These are phyloP conservation scores for Metschnikowia kunwiensis DNA, from an alignment of 805 yeast genomes.

Conservation along the genomic window DNA sequence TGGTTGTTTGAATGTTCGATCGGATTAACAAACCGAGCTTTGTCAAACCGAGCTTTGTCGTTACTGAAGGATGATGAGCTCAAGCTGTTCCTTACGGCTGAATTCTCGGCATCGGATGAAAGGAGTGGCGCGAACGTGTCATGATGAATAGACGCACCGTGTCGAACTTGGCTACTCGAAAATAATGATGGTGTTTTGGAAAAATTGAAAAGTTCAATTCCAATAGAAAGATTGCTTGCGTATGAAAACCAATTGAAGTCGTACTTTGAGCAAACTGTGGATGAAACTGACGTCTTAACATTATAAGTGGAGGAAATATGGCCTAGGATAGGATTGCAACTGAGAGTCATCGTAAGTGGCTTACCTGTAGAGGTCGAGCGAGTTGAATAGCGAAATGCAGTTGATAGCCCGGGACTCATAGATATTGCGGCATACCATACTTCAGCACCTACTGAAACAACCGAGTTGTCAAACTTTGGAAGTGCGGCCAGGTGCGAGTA, in stretches of 20 bases:
- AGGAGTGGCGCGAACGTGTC: constrained; percentile 14
- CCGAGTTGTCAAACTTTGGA: constrained; percentile 55
- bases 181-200: constrained; percentile 18
- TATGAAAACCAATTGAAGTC: constrained; percentile 91
- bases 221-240: constrained; percentile 79
- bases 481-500: constrained; percentile 13
- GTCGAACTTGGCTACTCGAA: background rate
- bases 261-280: constrained; percentile 79
- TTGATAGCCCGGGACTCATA: constrained; percentile 86
- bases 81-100: background rate
- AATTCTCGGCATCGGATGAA: constrained; percentile 1
- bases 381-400: constrained; percentile 81
- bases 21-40: constrained; percentile 4
- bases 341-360: constrained; percentile 83
- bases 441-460: constrained; percentile 77
- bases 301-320: constrained; percentile 85
- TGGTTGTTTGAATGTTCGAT: constrained; percentile 18
- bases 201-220: constrained; percentile 76
- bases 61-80: background rate
- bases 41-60: no score
- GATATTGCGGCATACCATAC: constrained; percentile 81
- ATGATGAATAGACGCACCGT: constrained; percentile 12
- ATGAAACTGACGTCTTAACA: constrained; percentile 68
- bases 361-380: constrained; percentile 83
- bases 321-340: constrained; percentile 87